phyloP scores from a whole-genome alignment of 305 asterid genomes.

The Solanum hybrid region DNA sequence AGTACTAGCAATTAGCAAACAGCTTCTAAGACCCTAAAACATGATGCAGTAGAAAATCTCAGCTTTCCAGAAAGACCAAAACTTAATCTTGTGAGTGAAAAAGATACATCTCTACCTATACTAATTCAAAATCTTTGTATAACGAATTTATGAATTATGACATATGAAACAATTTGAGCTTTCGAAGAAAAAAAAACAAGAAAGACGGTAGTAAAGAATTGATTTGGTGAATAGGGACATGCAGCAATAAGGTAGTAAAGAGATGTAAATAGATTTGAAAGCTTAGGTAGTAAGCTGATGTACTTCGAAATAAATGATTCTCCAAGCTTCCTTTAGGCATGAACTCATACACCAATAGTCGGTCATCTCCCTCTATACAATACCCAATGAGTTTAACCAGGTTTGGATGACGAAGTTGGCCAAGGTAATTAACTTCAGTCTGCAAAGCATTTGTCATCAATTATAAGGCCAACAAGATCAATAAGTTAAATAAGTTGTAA shows the following conservation, averaged over 20 bases:
- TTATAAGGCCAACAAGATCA: constrained; percentile 5
- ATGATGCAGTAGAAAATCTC: neutral
- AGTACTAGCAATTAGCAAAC: neutral
- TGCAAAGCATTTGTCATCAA: constrained; percentile 27
- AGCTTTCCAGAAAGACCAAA: neutral
- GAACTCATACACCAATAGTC: constrained; percentile 87
- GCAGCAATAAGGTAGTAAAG: neutral
- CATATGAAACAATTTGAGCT: neutral
- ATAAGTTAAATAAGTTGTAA: neutral
- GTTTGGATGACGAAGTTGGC: constrained; percentile 88
- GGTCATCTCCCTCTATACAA: constrained; percentile 82
- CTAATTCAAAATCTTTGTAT: neutral
- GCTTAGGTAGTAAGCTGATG: constrained; percentile 7
- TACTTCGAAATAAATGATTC: constrained; percentile 88
- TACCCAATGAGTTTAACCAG: constrained; percentile 86
- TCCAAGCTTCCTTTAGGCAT: constrained; percentile 97
- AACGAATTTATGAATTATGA: neutral
- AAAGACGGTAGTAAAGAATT: neutral
- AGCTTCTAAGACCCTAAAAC: neutral
- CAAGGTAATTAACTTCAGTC: constrained; percentile 91
- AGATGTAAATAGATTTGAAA: neutral
- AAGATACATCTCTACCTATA: neutral
- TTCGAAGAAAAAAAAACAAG: neutral
- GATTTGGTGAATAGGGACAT: neutral
- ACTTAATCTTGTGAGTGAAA: neutral